Conservation (phyloP, 108 stramenopile genomes). For the Cylindrotheca fusiformis region DNA sequence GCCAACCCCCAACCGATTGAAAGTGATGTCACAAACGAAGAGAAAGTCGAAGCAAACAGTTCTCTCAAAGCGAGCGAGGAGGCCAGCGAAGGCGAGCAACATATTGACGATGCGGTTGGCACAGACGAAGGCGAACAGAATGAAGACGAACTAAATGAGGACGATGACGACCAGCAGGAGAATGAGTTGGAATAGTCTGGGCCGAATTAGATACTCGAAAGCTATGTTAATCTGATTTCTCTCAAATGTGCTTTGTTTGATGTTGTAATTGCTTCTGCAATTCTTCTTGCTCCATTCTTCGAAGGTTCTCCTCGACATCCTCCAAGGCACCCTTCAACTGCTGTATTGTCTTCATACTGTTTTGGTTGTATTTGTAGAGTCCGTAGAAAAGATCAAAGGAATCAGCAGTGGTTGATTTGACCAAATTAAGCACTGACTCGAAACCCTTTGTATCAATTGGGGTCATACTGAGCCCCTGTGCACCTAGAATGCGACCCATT, state of each 20-base stretch:
- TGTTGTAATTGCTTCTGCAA: conserved; percentile 19
- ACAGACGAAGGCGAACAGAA: background rate
- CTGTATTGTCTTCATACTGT: conserved; percentile 55
- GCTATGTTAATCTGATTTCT: conserved; percentile 10
- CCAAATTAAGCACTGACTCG: conserved; percentile 86
- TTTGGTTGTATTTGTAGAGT: conserved; percentile 93
- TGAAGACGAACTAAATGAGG: conserved; percentile 22
- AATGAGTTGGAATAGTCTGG: conserved; percentile 23
- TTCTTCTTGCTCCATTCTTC: conserved; percentile 55
- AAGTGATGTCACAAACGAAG: background rate
- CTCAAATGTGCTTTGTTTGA: conserved; percentile 1
- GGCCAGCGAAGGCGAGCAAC: background rate
- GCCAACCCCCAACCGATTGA: background rate
- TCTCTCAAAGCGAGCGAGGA: background rate
- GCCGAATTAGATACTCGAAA: background rate
- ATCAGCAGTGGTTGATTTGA: conserved; percentile 94
- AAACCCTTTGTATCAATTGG: conserved; percentile 98
- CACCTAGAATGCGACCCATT: conserved; percentile 95
- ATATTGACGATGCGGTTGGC: no score
- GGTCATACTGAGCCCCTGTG: conserved; percentile 72
- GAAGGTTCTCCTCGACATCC: conserved; percentile 54
- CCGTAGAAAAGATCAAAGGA: conserved; percentile 98
- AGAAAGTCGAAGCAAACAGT: conserved; percentile 2
- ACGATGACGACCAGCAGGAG: conserved; percentile 30
- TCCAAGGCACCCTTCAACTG: conserved; percentile 59